Evolutionary conservation across 2,329 filamentous ascomycete species (phyloP).

Genomic region (Orbilia brochopaga): DNA sequence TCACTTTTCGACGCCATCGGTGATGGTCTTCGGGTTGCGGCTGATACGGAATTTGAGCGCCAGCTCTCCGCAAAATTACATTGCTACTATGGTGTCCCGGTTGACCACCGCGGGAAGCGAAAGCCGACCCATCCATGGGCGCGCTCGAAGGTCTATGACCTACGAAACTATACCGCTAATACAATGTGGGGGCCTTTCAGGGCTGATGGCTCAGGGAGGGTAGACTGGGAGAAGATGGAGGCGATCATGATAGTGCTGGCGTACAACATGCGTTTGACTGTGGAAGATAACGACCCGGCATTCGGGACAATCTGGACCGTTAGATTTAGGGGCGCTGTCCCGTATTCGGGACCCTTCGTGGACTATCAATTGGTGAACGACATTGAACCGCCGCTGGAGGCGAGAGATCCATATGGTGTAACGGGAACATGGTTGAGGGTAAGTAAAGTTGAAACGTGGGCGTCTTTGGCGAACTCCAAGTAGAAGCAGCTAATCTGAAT

Average conservation of each 20-base stretch:
- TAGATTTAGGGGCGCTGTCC: conserved; percentile 64
- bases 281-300: conserved; percentile 60
- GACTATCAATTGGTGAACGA: conserved; percentile 51
- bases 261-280: conserved; percentile 66
- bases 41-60: conserved; percentile 60
- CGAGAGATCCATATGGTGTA: conserved; percentile 72
- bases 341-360: conserved; percentile 12
- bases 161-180: conserved; percentile 69
- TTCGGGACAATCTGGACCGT: conserved; percentile 65
- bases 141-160: conserved; percentile 73
- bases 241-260: conserved; percentile 73
- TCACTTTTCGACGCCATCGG: conserved; percentile 68
- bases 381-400: conserved; percentile 61
- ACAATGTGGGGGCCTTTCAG: conserved; percentile 75
- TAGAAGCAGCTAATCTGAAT: no score
- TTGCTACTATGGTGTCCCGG: conserved; percentile 70
- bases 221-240: conserved; percentile 83
- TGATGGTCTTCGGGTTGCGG: conserved; percentile 58
- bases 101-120: conserved; percentile 56
- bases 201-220: conserved; percentile 66
- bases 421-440: conserved; percentile 75
- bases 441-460: no score
- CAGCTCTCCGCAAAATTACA: conserved; percentile 75
- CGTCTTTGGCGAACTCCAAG: no score
- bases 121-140: conserved; percentile 66